These are phyloP conservation scores for Malus sylvestris DNA, from an alignment of 306 rosid genomes.

Conservation along the genomic window DNA sequence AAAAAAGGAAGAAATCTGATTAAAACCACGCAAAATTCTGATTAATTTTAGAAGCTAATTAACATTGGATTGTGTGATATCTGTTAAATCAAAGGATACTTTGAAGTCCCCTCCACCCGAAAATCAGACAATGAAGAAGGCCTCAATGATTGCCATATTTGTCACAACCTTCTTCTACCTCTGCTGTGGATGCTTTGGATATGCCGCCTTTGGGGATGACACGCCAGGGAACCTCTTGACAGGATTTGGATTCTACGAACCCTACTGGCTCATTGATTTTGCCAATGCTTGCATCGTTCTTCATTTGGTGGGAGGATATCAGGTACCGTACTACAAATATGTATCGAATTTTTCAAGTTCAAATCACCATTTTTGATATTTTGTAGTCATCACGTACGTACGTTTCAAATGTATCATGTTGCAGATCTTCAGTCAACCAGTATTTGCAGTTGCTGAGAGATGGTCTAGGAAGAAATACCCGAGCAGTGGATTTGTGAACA, in stretches of 20 bases:
- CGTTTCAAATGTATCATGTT: not conserved
- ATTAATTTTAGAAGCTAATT: not conserved
- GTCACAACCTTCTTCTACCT: constrained; percentile 79
- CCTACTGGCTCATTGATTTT: constrained; percentile 74
- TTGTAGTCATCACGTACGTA: not conserved
- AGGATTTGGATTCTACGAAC: constrained; percentile 78
- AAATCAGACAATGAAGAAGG: constrained; percentile 76
- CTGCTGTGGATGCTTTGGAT: constrained; percentile 81
- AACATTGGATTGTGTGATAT: not conserved
- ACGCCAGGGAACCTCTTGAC: constrained; percentile 87
- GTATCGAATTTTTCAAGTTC: not conserved
- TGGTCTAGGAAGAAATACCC: constrained; percentile 55
- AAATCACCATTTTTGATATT: not conserved
- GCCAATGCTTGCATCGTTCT: constrained; percentile 83
- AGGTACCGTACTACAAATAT: constrained; percentile 33
- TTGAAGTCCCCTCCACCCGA: constrained; percentile 74
- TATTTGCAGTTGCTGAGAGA: constrained; percentile 50
- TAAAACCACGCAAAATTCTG: not conserved
- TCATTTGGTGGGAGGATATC: constrained; percentile 89
- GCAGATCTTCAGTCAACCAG: constrained; percentile 65
- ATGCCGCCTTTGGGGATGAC: constrained; percentile 72
- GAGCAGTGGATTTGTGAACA: constrained; percentile 46
- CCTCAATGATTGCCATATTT: constrained; percentile 41
- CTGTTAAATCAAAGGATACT: constrained; percentile 56
- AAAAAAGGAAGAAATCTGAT: not conserved